These are phyloP conservation scores for Tuber melanosporum DNA, from an alignment of 495 filamentous ascomycete genomes.

Conservation along the genomic window DNA sequence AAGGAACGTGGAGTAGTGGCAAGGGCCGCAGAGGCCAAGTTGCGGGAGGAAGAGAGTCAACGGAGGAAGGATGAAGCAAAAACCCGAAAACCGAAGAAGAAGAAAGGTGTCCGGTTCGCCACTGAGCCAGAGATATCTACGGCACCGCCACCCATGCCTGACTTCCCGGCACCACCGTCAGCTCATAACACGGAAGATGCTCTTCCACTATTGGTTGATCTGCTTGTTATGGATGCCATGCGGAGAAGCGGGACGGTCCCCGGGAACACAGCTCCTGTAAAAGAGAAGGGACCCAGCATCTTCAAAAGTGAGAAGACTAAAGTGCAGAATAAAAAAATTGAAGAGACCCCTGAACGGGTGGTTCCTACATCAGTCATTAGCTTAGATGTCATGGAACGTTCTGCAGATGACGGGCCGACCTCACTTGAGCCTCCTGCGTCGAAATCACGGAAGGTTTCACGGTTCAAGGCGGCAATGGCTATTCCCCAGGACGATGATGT, in stretches of 20 bases:
- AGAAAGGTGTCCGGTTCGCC: conserved; percentile 75
- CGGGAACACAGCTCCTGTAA: conserved; percentile 21
- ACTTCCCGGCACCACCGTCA: conserved; percentile 47
- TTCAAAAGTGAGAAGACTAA: conserved; percentile 40
- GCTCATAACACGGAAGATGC: conserved; percentile 43
- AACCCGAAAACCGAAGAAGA: conserved; percentile 44
- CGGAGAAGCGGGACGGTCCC: conserved; percentile 40
- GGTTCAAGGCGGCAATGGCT: conserved; percentile 44
- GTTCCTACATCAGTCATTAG: conserved; percentile 23
- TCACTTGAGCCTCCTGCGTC: conserved; percentile 15
- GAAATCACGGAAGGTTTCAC: conserved; percentile 44
- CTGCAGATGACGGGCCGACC: not conserved
- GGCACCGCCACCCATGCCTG: conserved; percentile 39
- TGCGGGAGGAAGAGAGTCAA: conserved; percentile 23
- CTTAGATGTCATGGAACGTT: conserved; percentile 35
- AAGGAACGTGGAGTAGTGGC: conserved; percentile 25
- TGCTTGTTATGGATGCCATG: conserved; percentile 37
- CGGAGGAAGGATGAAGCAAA: conserved; percentile 21
- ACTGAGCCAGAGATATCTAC: conserved; percentile 65
- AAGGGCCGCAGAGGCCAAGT: not conserved
- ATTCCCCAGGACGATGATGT: conserved; percentile 6
- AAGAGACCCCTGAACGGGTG: conserved; percentile 6
- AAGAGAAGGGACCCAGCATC: conserved; percentile 22
- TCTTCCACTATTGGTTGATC: conserved; percentile 36
- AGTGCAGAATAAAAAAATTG: conserved; percentile 7